A percentile compares a stretch with the other conserved stretches of the same genome.
Conservation (phyloP, 257 asterid species). For the Jaltomata sinuosa region DNA sequence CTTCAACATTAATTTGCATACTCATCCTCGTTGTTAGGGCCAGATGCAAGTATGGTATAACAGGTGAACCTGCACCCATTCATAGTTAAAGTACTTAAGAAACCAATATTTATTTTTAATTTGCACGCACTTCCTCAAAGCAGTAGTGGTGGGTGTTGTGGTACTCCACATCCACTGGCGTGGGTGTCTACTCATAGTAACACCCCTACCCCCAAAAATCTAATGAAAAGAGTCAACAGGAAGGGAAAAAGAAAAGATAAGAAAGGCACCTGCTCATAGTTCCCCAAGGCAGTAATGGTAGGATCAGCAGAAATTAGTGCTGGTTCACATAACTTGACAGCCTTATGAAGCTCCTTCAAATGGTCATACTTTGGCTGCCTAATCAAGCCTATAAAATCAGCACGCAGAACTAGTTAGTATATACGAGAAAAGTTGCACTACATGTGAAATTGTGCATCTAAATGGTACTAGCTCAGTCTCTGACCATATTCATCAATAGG, state of each 20-base stretch:
- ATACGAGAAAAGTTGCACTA: neutral
- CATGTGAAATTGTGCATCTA: neutral
- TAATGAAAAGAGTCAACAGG: neutral
- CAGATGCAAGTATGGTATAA: neutral
- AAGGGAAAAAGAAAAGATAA: neutral
- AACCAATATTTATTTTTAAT: neutral
- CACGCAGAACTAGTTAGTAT: neutral
- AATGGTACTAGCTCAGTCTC: neutral
- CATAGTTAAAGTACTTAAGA: neutral
- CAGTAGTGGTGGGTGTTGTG: neutral
- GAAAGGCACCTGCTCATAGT: constrained; percentile 62
- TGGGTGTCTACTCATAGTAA: neutral
- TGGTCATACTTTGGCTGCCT: constrained; percentile 91
- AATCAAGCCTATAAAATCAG: constrained; percentile 46
- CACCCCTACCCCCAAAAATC: neutral
- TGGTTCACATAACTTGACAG: constrained; percentile 59
- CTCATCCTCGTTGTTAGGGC: neutral
- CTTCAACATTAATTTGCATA: neutral
- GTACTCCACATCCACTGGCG: neutral
- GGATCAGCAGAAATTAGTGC: constrained; percentile 72
- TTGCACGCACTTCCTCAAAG: neutral
- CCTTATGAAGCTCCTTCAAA: constrained; percentile 73
- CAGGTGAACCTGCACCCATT: neutral
- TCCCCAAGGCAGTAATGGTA: constrained; percentile 44
- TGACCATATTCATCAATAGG: constrained; percentile 96